phyloP scores from a whole-genome alignment of 805 yeast genomes.

The Yamadazyma philogaea region DNA sequence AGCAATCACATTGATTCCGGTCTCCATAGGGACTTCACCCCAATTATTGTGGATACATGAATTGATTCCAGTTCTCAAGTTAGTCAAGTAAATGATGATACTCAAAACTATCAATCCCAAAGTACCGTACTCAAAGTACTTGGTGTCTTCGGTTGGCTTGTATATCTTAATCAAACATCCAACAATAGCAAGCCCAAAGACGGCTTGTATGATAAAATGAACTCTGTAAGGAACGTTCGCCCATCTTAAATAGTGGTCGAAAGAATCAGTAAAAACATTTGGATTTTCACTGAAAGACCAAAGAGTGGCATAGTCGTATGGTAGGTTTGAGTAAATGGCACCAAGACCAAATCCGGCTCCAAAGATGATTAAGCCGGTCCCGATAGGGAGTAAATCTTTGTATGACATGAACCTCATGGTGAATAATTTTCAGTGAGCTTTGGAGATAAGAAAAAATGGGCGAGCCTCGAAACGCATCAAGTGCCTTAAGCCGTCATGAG shows the following conservation, averaged over 20 bases:
- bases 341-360: slow-evolving; percentile 81
- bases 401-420: slow-evolving; percentile 23
- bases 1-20: slow-evolving; percentile 88
- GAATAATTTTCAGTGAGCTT: not conserved
- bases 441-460: not conserved
- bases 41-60: slow-evolving; percentile 71
- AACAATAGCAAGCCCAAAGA: slow-evolving; percentile 60
- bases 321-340: slow-evolving; percentile 69
- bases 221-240: slow-evolving; percentile 59
- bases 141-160: slow-evolving; percentile 82
- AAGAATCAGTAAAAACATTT: slow-evolving; percentile 48
- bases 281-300: slow-evolving; percentile 53
- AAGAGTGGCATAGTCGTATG: slow-evolving; percentile 75
- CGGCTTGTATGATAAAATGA: slow-evolving; percentile 59
- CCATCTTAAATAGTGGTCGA: slow-evolving; percentile 73
- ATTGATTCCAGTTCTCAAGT: slow-evolving; percentile 74
- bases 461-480: too few relatives aligned
- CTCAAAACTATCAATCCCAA: slow-evolving; percentile 70
- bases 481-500: too few relatives aligned
- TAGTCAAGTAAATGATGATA: slow-evolving; percentile 78
- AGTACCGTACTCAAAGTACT: slow-evolving; percentile 87
- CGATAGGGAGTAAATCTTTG: slow-evolving; percentile 46
- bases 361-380: slow-evolving; percentile 39
- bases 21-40: slow-evolving; percentile 88
- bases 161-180: slow-evolving; percentile 77